phyloP scores from a whole-genome alignment of 345 rosid species.

The Hirschfeldia incana region DNA sequence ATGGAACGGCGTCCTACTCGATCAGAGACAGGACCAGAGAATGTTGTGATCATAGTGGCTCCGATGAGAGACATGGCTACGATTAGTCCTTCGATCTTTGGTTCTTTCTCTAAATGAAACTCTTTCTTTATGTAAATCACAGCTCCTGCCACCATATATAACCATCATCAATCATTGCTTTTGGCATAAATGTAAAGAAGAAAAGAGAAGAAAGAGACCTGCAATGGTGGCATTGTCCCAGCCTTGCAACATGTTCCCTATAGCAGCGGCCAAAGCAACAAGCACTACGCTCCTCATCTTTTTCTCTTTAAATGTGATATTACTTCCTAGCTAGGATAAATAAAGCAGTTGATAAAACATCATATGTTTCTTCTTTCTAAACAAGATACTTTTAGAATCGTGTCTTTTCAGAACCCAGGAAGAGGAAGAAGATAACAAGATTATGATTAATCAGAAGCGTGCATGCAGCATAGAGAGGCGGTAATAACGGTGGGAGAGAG shows the following conservation, averaged over 20 bases:
- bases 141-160: slow-evolving; percentile 52
- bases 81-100: slow-evolving; percentile 66
- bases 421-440: background rate
- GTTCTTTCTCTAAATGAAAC: slow-evolving; percentile 44
- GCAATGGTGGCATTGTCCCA: slow-evolving; percentile 98
- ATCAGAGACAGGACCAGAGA: slow-evolving; percentile 80
- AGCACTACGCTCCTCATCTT: slow-evolving; percentile 65
- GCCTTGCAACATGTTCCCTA: slow-evolving; percentile 86
- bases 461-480: slow-evolving; percentile 26
- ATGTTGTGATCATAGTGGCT: slow-evolving; percentile 74
- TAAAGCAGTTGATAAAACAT: background rate
- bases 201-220: slow-evolving; percentile 42
- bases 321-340: background rate
- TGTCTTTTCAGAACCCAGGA: slow-evolving; percentile 1
- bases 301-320: background rate
- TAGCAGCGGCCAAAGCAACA: slow-evolving; percentile 73
- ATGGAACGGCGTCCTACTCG: slow-evolving; percentile 81
- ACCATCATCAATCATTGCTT: background rate
- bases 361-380: background rate
- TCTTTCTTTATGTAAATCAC: slow-evolving; percentile 76
- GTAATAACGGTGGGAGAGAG: slow-evolving; percentile 15
- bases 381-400: background rate
- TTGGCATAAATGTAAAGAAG: background rate
- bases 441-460: slow-evolving; percentile 16
- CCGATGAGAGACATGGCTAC: slow-evolving; percentile 90